Conservation (phyloP, 768 basidiomycete genomes). For the Suillus subalutaceus region DNA sequence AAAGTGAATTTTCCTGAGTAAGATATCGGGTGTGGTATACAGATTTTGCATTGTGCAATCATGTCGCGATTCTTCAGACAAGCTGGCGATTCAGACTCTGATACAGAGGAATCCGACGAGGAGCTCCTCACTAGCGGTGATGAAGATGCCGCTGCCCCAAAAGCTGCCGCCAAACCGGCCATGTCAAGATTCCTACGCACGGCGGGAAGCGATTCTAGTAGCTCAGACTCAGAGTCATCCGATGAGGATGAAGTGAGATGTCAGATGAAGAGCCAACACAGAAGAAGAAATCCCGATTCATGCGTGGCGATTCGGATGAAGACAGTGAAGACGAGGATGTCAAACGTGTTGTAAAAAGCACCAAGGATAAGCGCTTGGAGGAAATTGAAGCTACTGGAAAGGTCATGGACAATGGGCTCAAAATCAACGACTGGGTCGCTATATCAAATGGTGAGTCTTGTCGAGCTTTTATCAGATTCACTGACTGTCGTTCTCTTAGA, state of each 20-base stretch:
- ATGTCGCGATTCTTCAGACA: slow-evolving; percentile 93
- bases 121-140: slow-evolving; percentile 73
- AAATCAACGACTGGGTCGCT: slow-evolving; percentile 96
- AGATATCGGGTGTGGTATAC: background rate
- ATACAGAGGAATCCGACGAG: slow-evolving; percentile 74
- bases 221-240: slow-evolving; percentile 56
- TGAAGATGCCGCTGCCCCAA: slow-evolving; percentile 57
- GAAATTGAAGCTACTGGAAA: slow-evolving; percentile 95
- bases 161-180: slow-evolving; percentile 44
- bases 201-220: slow-evolving; percentile 58
- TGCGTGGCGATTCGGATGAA: slow-evolving; percentile 49
- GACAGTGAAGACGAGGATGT: slow-evolving; percentile 71
- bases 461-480: background rate
- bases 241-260: slow-evolving; percentile 58
- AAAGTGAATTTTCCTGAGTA: background rate
- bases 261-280: slow-evolving; percentile 40
- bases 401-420: slow-evolving; percentile 90
- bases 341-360: slow-evolving; percentile 73
- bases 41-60: slow-evolving; percentile 5
- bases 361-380: slow-evolving; percentile 87
- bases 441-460: slow-evolving; percentile 76
- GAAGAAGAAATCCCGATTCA: slow-evolving; percentile 45
- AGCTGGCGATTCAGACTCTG: slow-evolving; percentile 81
- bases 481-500: slow-evolving; percentile 49
- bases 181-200: slow-evolving; percentile 82